These are phyloP conservation scores for Aspergillus baeticus DNA, from an alignment of 495 filamentous ascomycete species.

Conservation along the genomic window DNA sequence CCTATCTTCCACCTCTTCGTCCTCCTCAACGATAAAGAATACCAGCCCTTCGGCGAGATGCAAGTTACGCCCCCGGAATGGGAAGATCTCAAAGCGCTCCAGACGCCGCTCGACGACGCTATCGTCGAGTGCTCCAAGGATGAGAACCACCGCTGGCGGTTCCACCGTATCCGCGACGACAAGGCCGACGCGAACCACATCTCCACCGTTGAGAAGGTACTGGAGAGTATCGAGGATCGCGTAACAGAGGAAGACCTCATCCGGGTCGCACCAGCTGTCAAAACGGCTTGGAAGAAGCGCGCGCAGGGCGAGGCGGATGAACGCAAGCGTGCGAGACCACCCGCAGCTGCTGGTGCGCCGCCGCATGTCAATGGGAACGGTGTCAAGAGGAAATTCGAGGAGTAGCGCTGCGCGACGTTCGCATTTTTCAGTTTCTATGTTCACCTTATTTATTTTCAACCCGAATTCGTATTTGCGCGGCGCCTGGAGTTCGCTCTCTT, in stretches of 20 bases:
- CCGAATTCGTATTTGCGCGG: conserved; percentile 18
- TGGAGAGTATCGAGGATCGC: conserved; percentile 77
- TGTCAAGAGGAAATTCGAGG: conserved; percentile 49
- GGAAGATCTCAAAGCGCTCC: conserved; percentile 71
- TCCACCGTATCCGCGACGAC: conserved; percentile 84
- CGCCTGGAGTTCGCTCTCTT: conserved; percentile 13
- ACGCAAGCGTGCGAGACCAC: conserved; percentile 22
- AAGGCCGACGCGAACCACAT: conserved; percentile 90
- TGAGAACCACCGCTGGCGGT: conserved; percentile 69
- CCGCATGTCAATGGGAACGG: conserved; percentile 35
- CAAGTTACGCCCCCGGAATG: conserved; percentile 74
- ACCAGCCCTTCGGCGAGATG: conserved; percentile 63
- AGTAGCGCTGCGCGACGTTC: conserved; percentile 29
- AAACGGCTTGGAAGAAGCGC: conserved; percentile 70
- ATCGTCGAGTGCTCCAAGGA: conserved; percentile 90
- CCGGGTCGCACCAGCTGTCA: conserved; percentile 60
- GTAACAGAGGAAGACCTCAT: conserved; percentile 68
- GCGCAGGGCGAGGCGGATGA: conserved; percentile 30
- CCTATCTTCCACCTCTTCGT: conserved; percentile 61
- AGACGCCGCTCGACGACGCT: conserved; percentile 71
- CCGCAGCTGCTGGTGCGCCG: neutral
- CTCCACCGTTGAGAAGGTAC: conserved; percentile 71
- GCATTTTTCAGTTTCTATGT: conserved; percentile 17
- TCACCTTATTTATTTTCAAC: conserved; percentile 6
- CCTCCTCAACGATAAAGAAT: conserved; percentile 54